These are phyloP conservation scores for Penicillium sp. DNA, from an alignment of 2,329 filamentous ascomycete species.

Conservation along the genomic window DNA sequence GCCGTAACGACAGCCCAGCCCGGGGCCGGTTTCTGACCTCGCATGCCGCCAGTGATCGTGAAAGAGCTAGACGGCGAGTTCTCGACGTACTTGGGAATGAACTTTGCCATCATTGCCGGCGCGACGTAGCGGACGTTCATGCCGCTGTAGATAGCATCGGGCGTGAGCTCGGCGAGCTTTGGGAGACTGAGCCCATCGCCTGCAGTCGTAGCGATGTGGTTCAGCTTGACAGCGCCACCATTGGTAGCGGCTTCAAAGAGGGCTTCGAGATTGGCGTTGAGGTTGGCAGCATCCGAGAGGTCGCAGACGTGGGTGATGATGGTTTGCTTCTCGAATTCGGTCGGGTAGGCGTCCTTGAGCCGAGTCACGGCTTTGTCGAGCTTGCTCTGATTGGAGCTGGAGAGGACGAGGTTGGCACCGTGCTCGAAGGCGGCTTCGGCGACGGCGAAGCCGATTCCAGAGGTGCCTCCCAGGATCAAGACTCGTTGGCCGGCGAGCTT, in stretches of 20 bases:
- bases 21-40: slow-evolving; percentile 35
- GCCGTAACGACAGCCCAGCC: slow-evolving; percentile 36
- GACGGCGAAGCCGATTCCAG: slow-evolving; percentile 55
- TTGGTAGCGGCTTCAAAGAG: slow-evolving; percentile 45
- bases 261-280: slow-evolving; percentile 47
- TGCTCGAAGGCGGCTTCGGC: slow-evolving; percentile 55
- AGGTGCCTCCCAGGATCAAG: slow-evolving; percentile 55
- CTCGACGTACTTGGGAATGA: slow-evolving; percentile 39
- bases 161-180: slow-evolving; percentile 31
- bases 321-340: slow-evolving; percentile 24
- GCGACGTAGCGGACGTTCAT: slow-evolving; percentile 38
- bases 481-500: slow-evolving; percentile 36
- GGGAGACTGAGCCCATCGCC: slow-evolving; percentile 38
- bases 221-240: slow-evolving; percentile 31
- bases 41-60: slow-evolving; percentile 45
- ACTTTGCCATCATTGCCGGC: slow-evolving; percentile 43
- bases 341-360: slow-evolving; percentile 48
- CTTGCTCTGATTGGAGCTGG: slow-evolving; percentile 46
- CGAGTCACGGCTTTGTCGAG: slow-evolving; percentile 43
- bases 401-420: slow-evolving; percentile 51
- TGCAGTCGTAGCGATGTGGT: slow-evolving; percentile 57
- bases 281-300: slow-evolving; percentile 42
- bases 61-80: slow-evolving; percentile 33
- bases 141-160: slow-evolving; percentile 22
- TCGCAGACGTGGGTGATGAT: slow-evolving; percentile 49